Evolutionary conservation across 257 asterid genomes (phyloP), one percentile per base, ranked within the genome.

Genomic region (Gentiana straminea): DNA sequence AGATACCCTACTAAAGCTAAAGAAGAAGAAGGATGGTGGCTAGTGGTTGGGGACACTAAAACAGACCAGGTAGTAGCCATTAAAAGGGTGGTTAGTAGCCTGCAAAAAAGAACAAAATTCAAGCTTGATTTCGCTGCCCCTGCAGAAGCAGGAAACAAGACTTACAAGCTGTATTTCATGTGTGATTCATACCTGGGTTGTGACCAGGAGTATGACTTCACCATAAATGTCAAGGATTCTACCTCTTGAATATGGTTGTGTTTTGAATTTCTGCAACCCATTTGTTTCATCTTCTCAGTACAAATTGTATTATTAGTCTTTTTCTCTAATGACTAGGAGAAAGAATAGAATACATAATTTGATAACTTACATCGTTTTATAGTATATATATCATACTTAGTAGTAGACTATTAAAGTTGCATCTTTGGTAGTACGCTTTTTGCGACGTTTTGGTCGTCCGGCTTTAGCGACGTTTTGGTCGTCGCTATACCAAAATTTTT

Each of bases 11-110:
- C 77, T 36, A 39, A 68, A 50, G 52, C 55, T 13, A 72, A 72
- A 57, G 74, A 72, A 41, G 77, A 72, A 60, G 77, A 72, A 60
- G 77, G 77, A 50, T 64, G 77, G 77, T 72, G 77, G 77, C 65
- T 72, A 33, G 77, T 72, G 56, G 56, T 68, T 2, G 77, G 77
- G 0, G 77, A 72, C 48, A 57, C 67, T 34, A 68, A 64, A 37
- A 72, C 66, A 35, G 64, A 67, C 67, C 71, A 68, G 48, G 41
- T 72, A n/a, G 65, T 72, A 9, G 77, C 77, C 24, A 72, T 64
- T 4, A 68, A 72, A 56, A 72, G 68, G 52, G 73, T 72, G 6
- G 24, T 24, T 24, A 24, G 24, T 11, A 51, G 64, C 4, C 61
- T 72, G 7, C 77, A 72, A 53, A 72, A 74, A 68, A 72, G 60